These are phyloP conservation scores for Magnaporthiopsis incrustans DNA, from an alignment of 2,329 filamentous ascomycete species.

Conservation along the genomic window DNA sequence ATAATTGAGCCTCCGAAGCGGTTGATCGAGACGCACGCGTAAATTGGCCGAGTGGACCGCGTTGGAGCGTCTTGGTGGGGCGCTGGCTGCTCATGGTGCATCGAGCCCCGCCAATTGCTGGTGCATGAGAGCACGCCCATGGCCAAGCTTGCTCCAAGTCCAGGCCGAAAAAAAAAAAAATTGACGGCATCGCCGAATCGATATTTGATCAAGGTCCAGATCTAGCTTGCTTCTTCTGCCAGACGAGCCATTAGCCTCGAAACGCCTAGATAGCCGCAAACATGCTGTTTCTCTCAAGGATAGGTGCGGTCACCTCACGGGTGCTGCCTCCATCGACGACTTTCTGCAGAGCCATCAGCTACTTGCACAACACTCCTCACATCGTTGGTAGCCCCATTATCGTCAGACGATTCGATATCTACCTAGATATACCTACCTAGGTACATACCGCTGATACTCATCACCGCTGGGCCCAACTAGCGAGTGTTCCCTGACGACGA, in stretches of 20 bases:
- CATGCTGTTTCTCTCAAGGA: conserved; percentile 2
- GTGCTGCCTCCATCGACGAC: conserved; percentile 13
- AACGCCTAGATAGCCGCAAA: background rate
- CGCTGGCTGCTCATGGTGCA: background rate
- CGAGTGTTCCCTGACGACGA: conserved; percentile 47
- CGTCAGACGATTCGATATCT: too few species aligned
- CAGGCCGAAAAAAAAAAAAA: background rate
- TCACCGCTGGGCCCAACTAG: conserved; percentile 24
- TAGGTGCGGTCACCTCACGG: background rate
- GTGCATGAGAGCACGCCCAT: background rate
- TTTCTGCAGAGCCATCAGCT: conserved; percentile 31
- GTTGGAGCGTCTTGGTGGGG: conserved; percentile 3
- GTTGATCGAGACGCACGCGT: background rate
- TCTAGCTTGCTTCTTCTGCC: background rate
- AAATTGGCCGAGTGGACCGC: background rate
- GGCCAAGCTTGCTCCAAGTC: background rate
- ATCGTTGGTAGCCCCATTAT: conserved; percentile 35
- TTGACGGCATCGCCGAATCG: background rate
- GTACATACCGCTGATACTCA: too few species aligned
- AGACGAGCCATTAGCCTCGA: background rate
- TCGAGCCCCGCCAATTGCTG: background rate
- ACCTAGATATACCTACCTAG: too few species aligned
- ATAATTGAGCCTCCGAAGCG: background rate
- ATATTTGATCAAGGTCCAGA: too few species aligned
- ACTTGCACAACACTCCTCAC: conserved; percentile 40